phyloP scores from a whole-genome alignment of 2,329 filamentous ascomycete species.

The Colletotrichum costaricense region DNA sequence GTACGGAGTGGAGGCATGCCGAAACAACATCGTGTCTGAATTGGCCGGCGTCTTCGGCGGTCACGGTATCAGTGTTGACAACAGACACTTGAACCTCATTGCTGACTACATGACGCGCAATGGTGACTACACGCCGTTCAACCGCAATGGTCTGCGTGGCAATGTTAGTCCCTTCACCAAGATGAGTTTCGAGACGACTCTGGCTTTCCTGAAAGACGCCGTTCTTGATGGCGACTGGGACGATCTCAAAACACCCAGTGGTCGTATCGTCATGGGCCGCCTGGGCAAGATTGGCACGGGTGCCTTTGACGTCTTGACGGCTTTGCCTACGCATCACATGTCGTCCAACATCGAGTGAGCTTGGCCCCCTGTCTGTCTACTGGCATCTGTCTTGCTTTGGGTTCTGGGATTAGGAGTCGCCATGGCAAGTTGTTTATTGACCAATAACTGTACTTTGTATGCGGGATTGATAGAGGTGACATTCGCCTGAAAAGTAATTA shows the following conservation, averaged over 20 bases:
- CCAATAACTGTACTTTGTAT: conserved; percentile 30
- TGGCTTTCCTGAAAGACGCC: conserved; percentile 92
- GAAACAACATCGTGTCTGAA: conserved; percentile 87
- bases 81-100: conserved; percentile 93
- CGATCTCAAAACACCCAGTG: conserved; percentile 85
- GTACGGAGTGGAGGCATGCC: conserved; percentile 95
- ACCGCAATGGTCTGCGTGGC: conserved; percentile 86
- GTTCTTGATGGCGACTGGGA: conserved; percentile 92
- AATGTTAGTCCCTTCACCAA: conserved; percentile 95
- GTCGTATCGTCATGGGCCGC: conserved; percentile 87
- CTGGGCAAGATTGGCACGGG: conserved; percentile 89
- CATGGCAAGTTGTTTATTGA: conserved; percentile 9
- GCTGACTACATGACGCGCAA: conserved; percentile 98
- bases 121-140: conserved; percentile 91
- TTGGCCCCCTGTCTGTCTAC: neutral
- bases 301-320: conserved; percentile 86
- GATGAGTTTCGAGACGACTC: conserved; percentile 99
- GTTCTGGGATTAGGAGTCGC: conserved; percentile 11
- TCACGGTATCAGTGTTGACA: conserved; percentile 93
- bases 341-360: conserved; percentile 26
- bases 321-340: conserved; percentile 63
- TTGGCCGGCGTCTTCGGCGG: conserved; percentile 86
- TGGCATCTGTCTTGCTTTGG: conserved; percentile 4
- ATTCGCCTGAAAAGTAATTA: conserved; percentile 29
- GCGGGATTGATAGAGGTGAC: conserved; percentile 23